phyloP scores from a whole-genome alignment of 495 filamentous ascomycete genomes.

The Aspergillus baeticus region DNA sequence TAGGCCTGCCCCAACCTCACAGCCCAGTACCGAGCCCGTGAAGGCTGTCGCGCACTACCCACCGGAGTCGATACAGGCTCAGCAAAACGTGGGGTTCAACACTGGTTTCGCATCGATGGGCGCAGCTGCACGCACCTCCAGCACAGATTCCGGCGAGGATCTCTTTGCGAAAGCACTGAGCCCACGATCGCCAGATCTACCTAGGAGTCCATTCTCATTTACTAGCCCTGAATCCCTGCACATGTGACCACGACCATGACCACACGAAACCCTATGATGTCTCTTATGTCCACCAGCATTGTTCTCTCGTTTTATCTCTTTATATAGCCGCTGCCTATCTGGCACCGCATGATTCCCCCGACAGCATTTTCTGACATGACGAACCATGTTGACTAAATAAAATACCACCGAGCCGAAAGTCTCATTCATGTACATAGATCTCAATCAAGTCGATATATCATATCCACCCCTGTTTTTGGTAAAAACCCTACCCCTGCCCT shows the following conservation, averaged over 20 bases:
- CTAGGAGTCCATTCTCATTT: slow-evolving; percentile 68
- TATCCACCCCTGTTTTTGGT: background rate
- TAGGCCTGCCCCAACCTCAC: slow-evolving; percentile 21
- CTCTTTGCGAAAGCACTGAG: slow-evolving; percentile 80
- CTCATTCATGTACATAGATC: slow-evolving; percentile 21
- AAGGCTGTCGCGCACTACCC: slow-evolving; percentile 40
- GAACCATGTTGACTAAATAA: slow-evolving; percentile 10
- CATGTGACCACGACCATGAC: slow-evolving; percentile 16
- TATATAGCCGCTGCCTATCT: slow-evolving; percentile 1
- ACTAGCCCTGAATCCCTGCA: slow-evolving; percentile 21
- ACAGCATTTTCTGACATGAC: slow-evolving; percentile 11
- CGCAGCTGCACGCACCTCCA: slow-evolving; percentile 23
- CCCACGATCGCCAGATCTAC: slow-evolving; percentile 75
- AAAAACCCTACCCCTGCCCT: background rate
- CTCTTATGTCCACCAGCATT: slow-evolving; percentile 7
- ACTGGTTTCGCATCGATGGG: slow-evolving; percentile 38
- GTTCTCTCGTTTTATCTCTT: background rate
- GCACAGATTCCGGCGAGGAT: slow-evolving; percentile 62
- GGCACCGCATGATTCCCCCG: slow-evolving; percentile 16
- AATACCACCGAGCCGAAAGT: slow-evolving; percentile 15
- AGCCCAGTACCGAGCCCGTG: slow-evolving; percentile 18
- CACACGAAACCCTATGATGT: background rate
- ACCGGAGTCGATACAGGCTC: slow-evolving; percentile 39
- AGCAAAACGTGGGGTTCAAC: slow-evolving; percentile 35
- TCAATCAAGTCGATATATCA: slow-evolving; percentile 12